These are phyloP conservation scores for Vigna radiata DNA, from an alignment of 306 rosid genomes.

Conservation along the genomic window DNA sequence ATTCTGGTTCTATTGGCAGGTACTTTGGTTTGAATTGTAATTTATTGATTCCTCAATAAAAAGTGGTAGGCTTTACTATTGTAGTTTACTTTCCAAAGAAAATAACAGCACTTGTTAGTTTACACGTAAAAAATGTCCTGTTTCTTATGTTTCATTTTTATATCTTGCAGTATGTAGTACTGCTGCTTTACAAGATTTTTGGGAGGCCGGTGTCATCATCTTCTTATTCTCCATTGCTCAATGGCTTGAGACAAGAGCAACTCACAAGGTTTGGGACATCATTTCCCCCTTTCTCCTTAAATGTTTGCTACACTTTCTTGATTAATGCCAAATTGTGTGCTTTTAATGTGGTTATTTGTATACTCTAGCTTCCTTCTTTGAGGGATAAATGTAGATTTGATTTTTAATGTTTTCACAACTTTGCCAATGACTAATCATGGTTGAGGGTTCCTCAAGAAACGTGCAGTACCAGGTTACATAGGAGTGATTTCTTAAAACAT, in stretches of 20 bases:
- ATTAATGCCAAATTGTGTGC: not conserved
- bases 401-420: not conserved
- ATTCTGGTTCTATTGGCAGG: conserved; percentile 77
- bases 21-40: conserved; percentile 3
- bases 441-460: not conserved
- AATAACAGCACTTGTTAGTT: not conserved
- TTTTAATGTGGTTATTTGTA: not conserved
- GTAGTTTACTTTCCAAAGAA: not conserved
- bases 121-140: not conserved
- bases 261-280: conserved; percentile 66
- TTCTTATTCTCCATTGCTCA: conserved; percentile 83
- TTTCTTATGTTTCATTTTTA: conserved; percentile 1
- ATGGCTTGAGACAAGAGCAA: conserved; percentile 87
- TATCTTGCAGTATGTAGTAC: conserved; percentile 75
- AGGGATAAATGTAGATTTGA: not conserved
- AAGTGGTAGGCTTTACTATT: not conserved
- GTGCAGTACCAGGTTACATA: not conserved
- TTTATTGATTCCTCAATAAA: not conserved
- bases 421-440: not conserved
- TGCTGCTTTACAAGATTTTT: conserved; percentile 67
- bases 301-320: not conserved
- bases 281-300: not conserved
- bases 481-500: not conserved
- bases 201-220: conserved; percentile 84
- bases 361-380: conserved; percentile 2